A percentile compares a stretch with the other conserved stretches of the same genome.
Evolutionary conservation across 2,329 filamentous ascomycete genomes (phyloP).

Genomic region (Talaromyces sp.): DNA sequence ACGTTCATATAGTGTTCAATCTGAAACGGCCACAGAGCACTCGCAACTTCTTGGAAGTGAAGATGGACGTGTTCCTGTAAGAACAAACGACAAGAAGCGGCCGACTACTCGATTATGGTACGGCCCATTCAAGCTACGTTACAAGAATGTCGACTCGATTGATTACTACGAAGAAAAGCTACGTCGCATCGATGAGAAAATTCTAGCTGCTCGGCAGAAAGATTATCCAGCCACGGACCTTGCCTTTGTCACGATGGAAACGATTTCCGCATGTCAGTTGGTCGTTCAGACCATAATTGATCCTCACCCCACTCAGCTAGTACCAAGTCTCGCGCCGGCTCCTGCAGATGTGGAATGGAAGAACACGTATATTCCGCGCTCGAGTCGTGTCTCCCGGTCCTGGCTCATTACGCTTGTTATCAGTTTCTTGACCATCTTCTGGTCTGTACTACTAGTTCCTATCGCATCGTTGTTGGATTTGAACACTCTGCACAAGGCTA

Average conservation of each 20-base stretch:
- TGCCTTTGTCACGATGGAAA: constrained; percentile 97
- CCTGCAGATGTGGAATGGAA: constrained; percentile 92
- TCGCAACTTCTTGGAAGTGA: constrained; percentile 53
- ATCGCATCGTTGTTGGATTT: constrained; percentile 76
- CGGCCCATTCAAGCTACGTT: constrained; percentile 67
- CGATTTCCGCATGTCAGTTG: constrained; percentile 88
- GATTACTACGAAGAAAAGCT: constrained; percentile 90
- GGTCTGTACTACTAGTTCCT: constrained; percentile 75
- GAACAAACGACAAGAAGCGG: constrained; percentile 44
- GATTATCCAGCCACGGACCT: constrained; percentile 73
- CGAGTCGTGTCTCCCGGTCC: constrained; percentile 66
- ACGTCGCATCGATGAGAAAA: constrained; percentile 69
- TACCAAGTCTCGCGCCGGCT: constrained; percentile 80
- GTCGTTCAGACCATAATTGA: constrained; percentile 91
- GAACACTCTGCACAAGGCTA: constrained; percentile 69
- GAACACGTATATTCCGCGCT: constrained; percentile 79
- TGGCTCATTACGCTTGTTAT: constrained; percentile 85
- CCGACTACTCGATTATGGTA: constrained; percentile 73
- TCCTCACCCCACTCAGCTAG: constrained; percentile 75
- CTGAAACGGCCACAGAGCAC: constrained; percentile 52
- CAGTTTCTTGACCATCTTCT: constrained; percentile 75
- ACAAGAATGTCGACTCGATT: constrained; percentile 76
- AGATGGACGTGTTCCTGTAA: constrained; percentile 37
- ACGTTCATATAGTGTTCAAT: constrained; percentile 27
- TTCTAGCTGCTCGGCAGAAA: constrained; percentile 64